A percentile compares a stretch with the other conserved stretches of the same genome.
Evolutionary conservation across 192 early-diverging fungal species (phyloP).

Genomic region (Mortierella hygrophila): DNA sequence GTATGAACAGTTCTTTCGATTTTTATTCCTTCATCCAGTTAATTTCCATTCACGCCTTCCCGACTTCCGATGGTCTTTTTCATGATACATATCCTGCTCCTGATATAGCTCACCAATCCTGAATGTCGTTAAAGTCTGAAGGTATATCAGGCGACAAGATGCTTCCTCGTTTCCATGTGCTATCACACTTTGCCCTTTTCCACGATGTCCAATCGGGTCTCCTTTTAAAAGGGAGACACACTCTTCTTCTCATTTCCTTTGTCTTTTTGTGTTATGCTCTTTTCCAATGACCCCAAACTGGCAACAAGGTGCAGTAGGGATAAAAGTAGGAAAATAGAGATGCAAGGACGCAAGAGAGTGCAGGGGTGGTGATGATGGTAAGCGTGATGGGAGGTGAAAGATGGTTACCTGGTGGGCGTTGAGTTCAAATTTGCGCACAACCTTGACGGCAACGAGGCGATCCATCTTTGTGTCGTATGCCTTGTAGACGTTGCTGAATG

Average conservation of each 20-base stretch:
- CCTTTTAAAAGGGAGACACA: background rate
- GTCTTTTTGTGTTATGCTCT: background rate
- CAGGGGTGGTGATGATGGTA: background rate
- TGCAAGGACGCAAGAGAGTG: background rate
- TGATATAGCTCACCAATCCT: background rate
- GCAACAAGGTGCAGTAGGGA: slow-evolving; percentile 2
- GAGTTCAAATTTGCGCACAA: slow-evolving; percentile 81
- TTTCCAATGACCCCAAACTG: slow-evolving; percentile 21
- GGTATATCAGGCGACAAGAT: background rate
- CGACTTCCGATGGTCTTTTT: background rate
- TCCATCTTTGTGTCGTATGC: slow-evolving; percentile 74
- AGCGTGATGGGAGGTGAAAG: background rate
- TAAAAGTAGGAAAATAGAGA: background rate
- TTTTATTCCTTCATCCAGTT: background rate
- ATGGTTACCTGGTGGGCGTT: slow-evolving; percentile 72
- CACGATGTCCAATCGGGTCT: background rate
- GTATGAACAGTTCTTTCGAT: slow-evolving; percentile 20
- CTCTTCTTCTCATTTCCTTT: background rate
- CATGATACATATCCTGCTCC: background rate
- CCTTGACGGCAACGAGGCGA: slow-evolving; percentile 86
- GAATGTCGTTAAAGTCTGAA: background rate
- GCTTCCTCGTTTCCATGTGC: background rate
- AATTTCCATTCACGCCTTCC: background rate
- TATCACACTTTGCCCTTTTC: background rate
- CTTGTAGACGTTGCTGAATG: slow-evolving; percentile 88